Evolutionary conservation across 169 alveolate species (phyloP).

Genomic region (Amoebophrya sp.): DNA sequence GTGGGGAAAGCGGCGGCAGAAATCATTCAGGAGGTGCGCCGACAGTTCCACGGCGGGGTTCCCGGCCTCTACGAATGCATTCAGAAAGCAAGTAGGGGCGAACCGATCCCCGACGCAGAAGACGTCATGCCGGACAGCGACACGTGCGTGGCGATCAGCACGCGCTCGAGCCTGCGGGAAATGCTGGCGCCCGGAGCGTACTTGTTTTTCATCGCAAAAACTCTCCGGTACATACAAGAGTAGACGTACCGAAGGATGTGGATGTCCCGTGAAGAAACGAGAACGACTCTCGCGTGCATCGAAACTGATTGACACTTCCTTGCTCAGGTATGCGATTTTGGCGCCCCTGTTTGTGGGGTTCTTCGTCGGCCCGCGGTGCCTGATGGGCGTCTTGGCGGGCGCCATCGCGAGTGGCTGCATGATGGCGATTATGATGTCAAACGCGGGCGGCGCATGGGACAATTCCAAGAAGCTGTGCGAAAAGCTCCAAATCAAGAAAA

Average conservation of each 20-base stretch:
- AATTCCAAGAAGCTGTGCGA: conserved; percentile 55
- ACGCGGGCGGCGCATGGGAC: conserved; percentile 67
- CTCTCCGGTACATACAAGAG: too few relatives aligned
- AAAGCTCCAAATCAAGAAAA: conserved; percentile 3
- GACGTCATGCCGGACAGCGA: conserved; percentile 50
- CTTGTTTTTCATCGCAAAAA: too few relatives aligned
- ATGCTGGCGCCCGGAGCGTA: conserved; percentile 50
- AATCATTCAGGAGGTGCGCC: conserved; percentile 53
- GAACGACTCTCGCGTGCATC: too few relatives aligned
- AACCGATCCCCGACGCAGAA: conserved; percentile 37
- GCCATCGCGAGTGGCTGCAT: conserved; percentile 52
- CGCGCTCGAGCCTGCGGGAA: conserved; percentile 47
- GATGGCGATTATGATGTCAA: conserved; percentile 52
- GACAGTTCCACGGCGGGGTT: conserved; percentile 30
- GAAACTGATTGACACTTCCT: too few relatives aligned
- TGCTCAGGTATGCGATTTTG: conserved; percentile 39
- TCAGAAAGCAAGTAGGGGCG: not conserved
- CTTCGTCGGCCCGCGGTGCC: conserved; percentile 53
- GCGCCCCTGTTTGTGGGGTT: conserved; percentile 45
- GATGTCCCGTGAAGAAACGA: too few relatives aligned
- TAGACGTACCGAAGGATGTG: too few relatives aligned
- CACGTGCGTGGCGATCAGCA: conserved; percentile 51
- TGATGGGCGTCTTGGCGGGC: conserved; percentile 66
- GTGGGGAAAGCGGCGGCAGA: conserved; percentile 60
- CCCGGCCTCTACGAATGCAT: not conserved